Conservation (phyloP, 768 basidiomycete species). For the Amanita pallidorosea region DNA sequence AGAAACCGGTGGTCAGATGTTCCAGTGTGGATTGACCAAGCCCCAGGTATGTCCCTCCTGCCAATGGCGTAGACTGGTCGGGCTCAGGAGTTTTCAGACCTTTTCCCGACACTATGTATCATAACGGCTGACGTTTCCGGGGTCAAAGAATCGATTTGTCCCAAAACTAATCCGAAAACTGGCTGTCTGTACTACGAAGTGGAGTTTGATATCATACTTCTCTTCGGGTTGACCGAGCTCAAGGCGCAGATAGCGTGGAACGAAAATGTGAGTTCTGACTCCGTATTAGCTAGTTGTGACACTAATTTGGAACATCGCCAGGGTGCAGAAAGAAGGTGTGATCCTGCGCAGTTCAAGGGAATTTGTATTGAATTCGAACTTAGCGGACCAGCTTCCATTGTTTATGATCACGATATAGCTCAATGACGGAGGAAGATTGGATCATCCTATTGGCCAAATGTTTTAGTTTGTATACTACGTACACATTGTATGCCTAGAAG, state of each 20-base stretch:
- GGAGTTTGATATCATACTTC: conserved; percentile 28
- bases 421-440: too few species aligned
- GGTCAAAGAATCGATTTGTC: conserved; percentile 1
- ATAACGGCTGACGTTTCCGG: conserved; percentile 13
- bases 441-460: too few species aligned
- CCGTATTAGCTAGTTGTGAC: not conserved
- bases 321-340: conserved; percentile 13
- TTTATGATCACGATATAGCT: not conserved
- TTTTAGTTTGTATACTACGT: too few species aligned
- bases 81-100: not conserved
- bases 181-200: conserved; percentile 11
- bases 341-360: not conserved
- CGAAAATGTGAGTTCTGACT: conserved; percentile 19
- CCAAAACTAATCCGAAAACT: not conserved
- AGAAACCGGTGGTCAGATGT: conserved; percentile 7
- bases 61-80: not conserved
- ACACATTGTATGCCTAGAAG: too few species aligned
- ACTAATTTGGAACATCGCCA: not conserved
- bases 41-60: not conserved
- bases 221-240: conserved; percentile 33
- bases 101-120: conserved; percentile 12
- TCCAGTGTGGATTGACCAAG: conserved; percentile 10
- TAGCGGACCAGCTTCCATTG: conserved; percentile 1
- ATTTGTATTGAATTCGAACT: not conserved
- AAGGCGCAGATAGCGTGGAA: conserved; percentile 34